Base-by-base conservation (phyloP, 768 basidiomycete species). In the Agrocybe praecox region DNA sequence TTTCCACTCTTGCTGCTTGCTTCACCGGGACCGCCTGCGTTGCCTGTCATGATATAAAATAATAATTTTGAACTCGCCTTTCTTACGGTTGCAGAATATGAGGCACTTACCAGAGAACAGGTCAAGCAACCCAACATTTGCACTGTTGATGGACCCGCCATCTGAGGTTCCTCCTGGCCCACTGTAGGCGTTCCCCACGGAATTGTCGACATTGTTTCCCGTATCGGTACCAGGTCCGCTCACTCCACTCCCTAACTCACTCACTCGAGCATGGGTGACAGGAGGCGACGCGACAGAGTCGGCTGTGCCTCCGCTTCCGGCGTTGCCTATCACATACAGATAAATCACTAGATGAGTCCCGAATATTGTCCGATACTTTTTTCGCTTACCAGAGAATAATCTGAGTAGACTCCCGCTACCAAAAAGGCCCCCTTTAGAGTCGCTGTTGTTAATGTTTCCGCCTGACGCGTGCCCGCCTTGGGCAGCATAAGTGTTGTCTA, bases 1-100 rank as follows among this genome's bases (percentile, higher is more conserved):
- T 42, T n/a, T 15, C 29, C 32, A n/a, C 55, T 53, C 18, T 66
- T 42, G 58, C 72, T 75, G 23, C 60, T 64, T 42, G 74, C 72
- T 17, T 61, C 57, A 36, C 76, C 76, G 12, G 68, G 74, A 19
- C 65, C 46, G 21, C 75, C 77, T 14, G 65, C 74, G 34, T 79
- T 78, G 49, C 68, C 80, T 82, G 60, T 55, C 55, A 48, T n/a
- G n/a, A n/a, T 50, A 14, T 46, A 36, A 22, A 44, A 47, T 18
- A 24, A 51, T 62, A 44, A 66, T 49, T 50, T 11, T 49, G 19
- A 2, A 15, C 9, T 49, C 22, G 40, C 23, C 40, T 33, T 24
- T 21, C 33, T n/a, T n/a, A n/a, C n/a, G n/a, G n/a, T n/a, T n/a
- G n/a, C 47, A 21, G 46, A 18, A 2, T 47, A 19, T 22, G n/a